These are phyloP conservation scores for Tricholoma hemisulphureum DNA, from an alignment of 768 basidiomycete species.

Conservation along the genomic window DNA sequence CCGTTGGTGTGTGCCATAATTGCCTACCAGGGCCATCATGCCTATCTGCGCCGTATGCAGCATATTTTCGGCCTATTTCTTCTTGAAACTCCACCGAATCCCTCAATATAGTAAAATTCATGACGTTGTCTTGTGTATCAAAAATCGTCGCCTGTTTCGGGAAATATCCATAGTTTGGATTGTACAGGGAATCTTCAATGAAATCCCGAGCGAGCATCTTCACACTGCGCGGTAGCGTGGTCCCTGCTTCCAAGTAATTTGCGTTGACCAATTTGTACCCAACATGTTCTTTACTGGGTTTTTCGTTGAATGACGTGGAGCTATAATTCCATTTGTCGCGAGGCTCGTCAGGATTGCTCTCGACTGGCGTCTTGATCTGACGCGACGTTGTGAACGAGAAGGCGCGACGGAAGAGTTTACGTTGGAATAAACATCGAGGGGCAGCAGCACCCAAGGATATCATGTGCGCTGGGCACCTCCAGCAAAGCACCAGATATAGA, in stretches of 20 bases:
- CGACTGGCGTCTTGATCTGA: slow-evolving; percentile 10
- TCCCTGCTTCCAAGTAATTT: slow-evolving; percentile 56
- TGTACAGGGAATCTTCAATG: slow-evolving; percentile 95
- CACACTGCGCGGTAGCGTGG: slow-evolving; percentile 70
- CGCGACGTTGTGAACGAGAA: slow-evolving; percentile 21
- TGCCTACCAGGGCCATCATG: slow-evolving; percentile 76
- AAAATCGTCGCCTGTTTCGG: slow-evolving; percentile 91
- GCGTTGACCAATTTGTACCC: slow-evolving; percentile 64
- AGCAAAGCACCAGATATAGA: slow-evolving; percentile 3
- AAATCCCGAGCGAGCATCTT: slow-evolving; percentile 96
- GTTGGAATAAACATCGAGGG: slow-evolving; percentile 32
- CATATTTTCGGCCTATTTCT: slow-evolving; percentile 75
- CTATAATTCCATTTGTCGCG: slow-evolving; percentile 82
- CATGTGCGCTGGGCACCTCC: slow-evolving; percentile 33
- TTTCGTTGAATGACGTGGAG: slow-evolving; percentile 53
- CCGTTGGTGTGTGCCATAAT: slow-evolving; percentile 98
- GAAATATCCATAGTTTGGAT: slow-evolving; percentile 97
- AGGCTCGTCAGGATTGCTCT: slow-evolving; percentile 24
- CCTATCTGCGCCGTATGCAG: slow-evolving; percentile 61
- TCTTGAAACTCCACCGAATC: slow-evolving; percentile 78
- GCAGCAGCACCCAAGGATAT: slow-evolving; percentile 31
- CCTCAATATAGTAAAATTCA: slow-evolving; percentile 68
- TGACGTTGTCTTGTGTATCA: slow-evolving; percentile 53
- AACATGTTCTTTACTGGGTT: slow-evolving; percentile 39
- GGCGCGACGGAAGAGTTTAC: slow-evolving; percentile 14